Percentiles rank a stretch among this genome's conserved stretches.
Evolutionary conservation across 2,329 filamentous ascomycete genomes (phyloP).

Genomic region (Tolypocladium cylindrosporum): DNA sequence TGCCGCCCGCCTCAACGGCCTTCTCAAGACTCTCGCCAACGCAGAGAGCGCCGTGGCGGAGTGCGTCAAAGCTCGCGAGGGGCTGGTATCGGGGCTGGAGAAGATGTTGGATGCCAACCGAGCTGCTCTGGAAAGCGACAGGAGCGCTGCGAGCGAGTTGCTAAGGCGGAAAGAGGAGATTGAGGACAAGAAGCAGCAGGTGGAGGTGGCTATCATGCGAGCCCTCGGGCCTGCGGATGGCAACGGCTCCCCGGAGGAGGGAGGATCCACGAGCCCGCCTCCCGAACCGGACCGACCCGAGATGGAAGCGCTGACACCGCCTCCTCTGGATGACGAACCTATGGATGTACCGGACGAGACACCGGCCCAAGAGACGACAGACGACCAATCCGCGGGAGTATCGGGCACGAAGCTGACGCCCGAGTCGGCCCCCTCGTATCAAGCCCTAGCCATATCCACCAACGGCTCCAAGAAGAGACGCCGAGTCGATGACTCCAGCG

Average conservation of each 20-base stretch:
- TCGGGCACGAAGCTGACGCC: conserved; percentile 30
- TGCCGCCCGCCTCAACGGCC: conserved; percentile 75
- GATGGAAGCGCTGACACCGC: conserved; percentile 81
- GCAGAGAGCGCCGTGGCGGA: conserved; percentile 86
- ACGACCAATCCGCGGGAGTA: conserved; percentile 3
- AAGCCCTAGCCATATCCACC: conserved; percentile 36
- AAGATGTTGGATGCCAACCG: conserved; percentile 70
- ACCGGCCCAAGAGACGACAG: conserved; percentile 8
- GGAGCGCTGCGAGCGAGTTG: conserved; percentile 54
- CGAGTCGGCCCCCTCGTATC: conserved; percentile 32
- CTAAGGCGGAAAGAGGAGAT: conserved; percentile 58
- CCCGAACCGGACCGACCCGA: conserved; percentile 65
- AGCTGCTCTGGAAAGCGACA: conserved; percentile 58
- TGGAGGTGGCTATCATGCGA: conserved; percentile 85
- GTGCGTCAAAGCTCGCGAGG: conserved; percentile 74
- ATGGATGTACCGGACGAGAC: conserved; percentile 6
- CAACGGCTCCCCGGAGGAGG: conserved; percentile 35
- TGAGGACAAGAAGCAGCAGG: conserved; percentile 74
- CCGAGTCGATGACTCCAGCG: conserved; percentile 38
- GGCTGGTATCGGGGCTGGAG: conserved; percentile 71
- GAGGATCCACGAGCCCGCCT: conserved; percentile 33
- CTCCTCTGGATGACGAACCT: conserved; percentile 40
- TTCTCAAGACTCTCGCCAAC: conserved; percentile 81
- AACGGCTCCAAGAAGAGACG: conserved; percentile 49
- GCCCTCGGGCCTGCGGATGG: conserved; percentile 57